Base-by-base conservation (phyloP, 331 rosid species). In the Rhamnella rubrinervis region DNA sequence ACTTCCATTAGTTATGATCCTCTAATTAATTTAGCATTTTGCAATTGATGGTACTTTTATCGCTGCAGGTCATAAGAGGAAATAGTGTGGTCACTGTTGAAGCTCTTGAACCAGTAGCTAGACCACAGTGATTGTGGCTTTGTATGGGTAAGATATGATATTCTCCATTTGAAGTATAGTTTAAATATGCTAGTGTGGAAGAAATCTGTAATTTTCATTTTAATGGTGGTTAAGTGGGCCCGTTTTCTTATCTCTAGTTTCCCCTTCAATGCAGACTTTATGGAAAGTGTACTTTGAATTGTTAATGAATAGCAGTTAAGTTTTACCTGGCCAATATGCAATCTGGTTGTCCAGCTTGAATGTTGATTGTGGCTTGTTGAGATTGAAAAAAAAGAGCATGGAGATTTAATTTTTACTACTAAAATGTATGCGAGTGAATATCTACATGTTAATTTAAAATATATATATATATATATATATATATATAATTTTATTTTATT, bases 11-110 rank as follows among this genome's bases (percentile, higher is more conserved):
- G 15, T 4, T 1, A 18, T 40, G 44, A 16, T 37, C 50, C 26
- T 9, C 11, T 31, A 57, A 51, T 19, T 10, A 61, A 55, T 50
- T 21, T 46, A 11, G n/a, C 66, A 44, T 65, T 69, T 56, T 66
- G 13, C 19, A 55, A 23, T 65, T 70, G 21, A 31, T 71, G 11
- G 10, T 69, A 46, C 65, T 18, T 39, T 52, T 63, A 16, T 78
- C 77, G 41, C 65, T 83, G 78, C 95, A 95, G 97, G 99, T 95
- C 47, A 86, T 95, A 61, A 71, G 99, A 71, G 99, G 99, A 78
- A 95, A 95, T 31, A 91, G 99, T 61, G 97, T 95, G 68, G 99
- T 95, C 72, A 95, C 99, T 3, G 99, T 95, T 70, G 97, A 95
- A 76, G 99, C 99, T 6, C 99, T 95, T 44, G 99, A 95, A 74